A percentile compares a stretch with the other conserved stretches of the same genome.
Evolutionary conservation across 202 grass and related monocot genomes (phyloP).

Genomic region (Dendrocalamus latiflorus): DNA sequence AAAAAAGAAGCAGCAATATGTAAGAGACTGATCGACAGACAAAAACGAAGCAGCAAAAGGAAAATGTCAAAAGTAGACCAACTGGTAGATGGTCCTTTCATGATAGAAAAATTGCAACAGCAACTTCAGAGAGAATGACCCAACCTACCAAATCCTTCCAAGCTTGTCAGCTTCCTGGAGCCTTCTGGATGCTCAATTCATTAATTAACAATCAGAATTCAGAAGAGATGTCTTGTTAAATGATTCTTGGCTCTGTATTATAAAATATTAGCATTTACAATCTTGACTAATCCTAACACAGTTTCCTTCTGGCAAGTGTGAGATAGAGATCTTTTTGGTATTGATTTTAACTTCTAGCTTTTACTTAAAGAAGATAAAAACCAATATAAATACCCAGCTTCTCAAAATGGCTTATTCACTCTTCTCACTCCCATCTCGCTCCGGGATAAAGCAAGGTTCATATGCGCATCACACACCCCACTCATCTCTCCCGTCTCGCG

Average conservation of each 20-base stretch:
- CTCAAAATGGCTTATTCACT: no score
- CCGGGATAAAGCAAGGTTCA: no score
- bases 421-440: no score
- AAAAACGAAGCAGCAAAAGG: background rate
- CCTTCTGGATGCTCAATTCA: background rate
- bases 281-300: background rate
- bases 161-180: constrained; percentile 24
- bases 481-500: no score
- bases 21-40: no score
- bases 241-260: background rate
- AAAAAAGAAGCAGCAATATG: no score
- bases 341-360: no score
- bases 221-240: constrained; percentile 1
- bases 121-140: background rate
- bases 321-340: no score
- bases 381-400: no score
- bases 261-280: background rate
- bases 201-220: background rate
- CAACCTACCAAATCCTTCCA: constrained; percentile 6
- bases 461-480: no score
- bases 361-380: no score
- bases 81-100: constrained; percentile 32
- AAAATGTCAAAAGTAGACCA: constrained; percentile 17
- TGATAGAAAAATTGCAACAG: background rate
- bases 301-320: background rate